These are phyloP conservation scores for Theileria equi DNA, from an alignment of 169 alveolate genomes.

Conservation along the genomic window DNA sequence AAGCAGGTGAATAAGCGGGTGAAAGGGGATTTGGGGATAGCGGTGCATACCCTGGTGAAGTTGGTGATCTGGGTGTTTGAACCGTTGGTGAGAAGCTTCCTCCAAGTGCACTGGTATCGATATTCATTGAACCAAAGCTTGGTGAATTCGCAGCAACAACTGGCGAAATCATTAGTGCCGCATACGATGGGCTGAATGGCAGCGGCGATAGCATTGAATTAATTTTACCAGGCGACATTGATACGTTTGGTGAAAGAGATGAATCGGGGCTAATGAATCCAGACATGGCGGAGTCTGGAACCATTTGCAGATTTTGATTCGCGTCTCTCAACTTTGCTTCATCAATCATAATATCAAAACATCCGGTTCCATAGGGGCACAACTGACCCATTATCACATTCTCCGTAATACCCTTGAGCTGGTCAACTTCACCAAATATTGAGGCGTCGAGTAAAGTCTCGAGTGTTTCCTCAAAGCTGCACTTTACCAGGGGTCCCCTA, in stretches of 20 bases:
- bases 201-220: constrained; percentile 74
- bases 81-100: constrained; percentile 87
- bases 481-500: constrained; percentile 95
- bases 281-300: constrained; percentile 73
- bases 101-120: constrained; percentile 79
- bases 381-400: constrained; percentile 94
- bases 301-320: constrained; percentile 76
- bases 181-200: constrained; percentile 77
- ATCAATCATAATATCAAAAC: constrained; percentile 88
- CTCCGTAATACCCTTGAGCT: constrained; percentile 91
- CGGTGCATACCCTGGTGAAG: constrained; percentile 73
- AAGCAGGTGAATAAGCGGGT: constrained; percentile 61
- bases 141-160: constrained; percentile 49
- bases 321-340: constrained; percentile 86
- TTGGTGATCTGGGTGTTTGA: constrained; percentile 84
- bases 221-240: constrained; percentile 70
- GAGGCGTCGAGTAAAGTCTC: constrained; percentile 99
- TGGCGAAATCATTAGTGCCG: constrained; percentile 75
- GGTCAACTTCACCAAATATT: constrained; percentile 91
- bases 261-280: constrained; percentile 77
- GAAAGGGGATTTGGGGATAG: constrained; percentile 65
- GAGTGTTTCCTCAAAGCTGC: constrained; percentile 99
- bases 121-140: constrained; percentile 53
- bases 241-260: constrained; percentile 70
- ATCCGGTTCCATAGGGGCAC: constrained; percentile 91